Evolutionary conservation across 2,329 filamentous ascomycete genomes (phyloP).

Genomic region (Fusarium sp.): DNA sequence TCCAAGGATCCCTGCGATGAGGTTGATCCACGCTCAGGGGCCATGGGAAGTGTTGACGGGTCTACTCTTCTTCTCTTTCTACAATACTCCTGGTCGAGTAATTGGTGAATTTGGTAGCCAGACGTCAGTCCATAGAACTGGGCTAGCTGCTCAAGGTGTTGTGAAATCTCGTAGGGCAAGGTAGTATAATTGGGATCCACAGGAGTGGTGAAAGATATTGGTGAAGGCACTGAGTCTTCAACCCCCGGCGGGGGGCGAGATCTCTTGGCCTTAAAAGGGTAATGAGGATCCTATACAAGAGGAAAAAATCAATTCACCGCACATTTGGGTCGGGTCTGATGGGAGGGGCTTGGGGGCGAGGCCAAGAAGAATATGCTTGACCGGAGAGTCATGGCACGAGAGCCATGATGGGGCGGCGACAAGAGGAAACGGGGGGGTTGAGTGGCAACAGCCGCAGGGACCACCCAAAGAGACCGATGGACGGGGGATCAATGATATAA

Average conservation of each 20-base stretch:
- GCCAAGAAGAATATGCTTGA: constrained; percentile 44
- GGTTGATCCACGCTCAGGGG: constrained; percentile 34
- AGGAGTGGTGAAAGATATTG: constrained; percentile 33
- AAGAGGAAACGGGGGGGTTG: constrained; percentile 38
- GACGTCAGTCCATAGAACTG: constrained; percentile 48
- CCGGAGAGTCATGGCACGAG: constrained; percentile 45
- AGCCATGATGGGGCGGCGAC: constrained; percentile 39
- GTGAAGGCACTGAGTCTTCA: constrained; percentile 39
- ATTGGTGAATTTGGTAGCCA: constrained; percentile 47
- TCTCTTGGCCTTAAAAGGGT: constrained; percentile 46
- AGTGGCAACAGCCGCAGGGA: constrained; percentile 43
- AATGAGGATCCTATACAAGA: constrained; percentile 47
- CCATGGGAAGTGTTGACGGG: constrained; percentile 49
- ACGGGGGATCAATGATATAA: constrained; percentile 56
- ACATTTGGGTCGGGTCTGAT: constrained; percentile 46
- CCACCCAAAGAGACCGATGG: constrained; percentile 45
- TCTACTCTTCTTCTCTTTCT: constrained; percentile 50
- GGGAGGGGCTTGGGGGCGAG: constrained; percentile 41
- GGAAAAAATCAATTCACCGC: constrained; percentile 55
- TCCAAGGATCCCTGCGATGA: constrained; percentile 47
- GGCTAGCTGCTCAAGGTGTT: constrained; percentile 45
- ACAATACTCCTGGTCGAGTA: constrained; percentile 40
- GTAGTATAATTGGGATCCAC: constrained; percentile 41
- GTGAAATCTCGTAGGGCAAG: constrained; percentile 43
- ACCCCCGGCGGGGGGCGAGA: constrained; percentile 42